Percentiles rank a stretch among this genome's conserved stretches.
Evolutionary conservation across 345 rosid genomes (phyloP).

Genomic region (Pistacia vera): DNA sequence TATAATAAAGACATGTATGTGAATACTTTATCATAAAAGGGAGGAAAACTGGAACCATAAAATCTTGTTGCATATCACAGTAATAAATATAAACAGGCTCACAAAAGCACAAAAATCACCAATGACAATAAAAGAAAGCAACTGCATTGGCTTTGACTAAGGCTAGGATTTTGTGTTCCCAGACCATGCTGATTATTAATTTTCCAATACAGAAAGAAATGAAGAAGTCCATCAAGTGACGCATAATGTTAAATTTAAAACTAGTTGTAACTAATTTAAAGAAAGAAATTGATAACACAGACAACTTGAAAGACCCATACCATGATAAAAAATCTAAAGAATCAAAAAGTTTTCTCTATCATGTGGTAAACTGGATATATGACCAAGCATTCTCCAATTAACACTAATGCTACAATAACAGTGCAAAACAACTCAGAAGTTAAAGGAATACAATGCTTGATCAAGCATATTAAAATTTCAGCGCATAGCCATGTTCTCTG

Average conservation of each 20-base stretch:
- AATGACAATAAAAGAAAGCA: not conserved
- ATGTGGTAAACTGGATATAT: not conserved
- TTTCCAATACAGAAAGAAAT: not conserved
- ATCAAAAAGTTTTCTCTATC: not conserved
- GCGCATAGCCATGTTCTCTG: not conserved
- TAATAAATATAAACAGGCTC: not conserved
- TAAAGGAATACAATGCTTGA: not conserved
- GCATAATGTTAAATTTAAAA: not conserved
- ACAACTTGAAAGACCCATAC: not conserved
- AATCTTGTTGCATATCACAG: not conserved
- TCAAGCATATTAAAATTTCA: not conserved
- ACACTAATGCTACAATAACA: not conserved
- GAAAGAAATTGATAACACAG: not conserved
- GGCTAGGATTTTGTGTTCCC: not conserved
- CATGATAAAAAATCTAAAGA: not conserved
- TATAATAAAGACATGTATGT: no score
- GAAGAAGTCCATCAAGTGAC: not conserved
- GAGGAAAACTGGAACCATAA: not conserved
- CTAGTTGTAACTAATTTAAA: not conserved
- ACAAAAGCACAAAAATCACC: not conserved
- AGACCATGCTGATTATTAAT: slow-evolving; percentile 2
- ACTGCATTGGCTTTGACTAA: not conserved
- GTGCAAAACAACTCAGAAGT: not conserved
- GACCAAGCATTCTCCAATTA: not conserved
- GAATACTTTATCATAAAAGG: not conserved